These are phyloP conservation scores for Clavispora phyllophila DNA, from an alignment of 805 yeast genomes.

Conservation along the genomic window DNA sequence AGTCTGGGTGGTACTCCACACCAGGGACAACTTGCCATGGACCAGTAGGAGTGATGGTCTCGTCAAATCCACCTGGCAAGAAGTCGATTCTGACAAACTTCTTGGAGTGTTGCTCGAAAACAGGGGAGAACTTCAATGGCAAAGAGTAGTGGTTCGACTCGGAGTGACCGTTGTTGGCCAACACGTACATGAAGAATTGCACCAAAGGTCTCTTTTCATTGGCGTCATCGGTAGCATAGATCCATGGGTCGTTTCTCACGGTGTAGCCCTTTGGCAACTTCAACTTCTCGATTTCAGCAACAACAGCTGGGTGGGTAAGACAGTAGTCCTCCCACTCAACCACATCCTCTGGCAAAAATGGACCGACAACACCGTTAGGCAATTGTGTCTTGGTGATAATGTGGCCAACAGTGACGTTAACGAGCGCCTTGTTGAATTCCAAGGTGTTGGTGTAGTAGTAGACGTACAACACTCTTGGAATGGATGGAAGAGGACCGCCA, in stretches of 20 bases:
- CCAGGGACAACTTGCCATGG: constrained; percentile 58
- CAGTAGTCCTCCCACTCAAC: constrained; percentile 48
- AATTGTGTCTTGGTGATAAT: constrained; percentile 51
- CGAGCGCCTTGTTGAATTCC: constrained; percentile 64
- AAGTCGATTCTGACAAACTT: constrained; percentile 68
- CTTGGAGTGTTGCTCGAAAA: constrained; percentile 55
- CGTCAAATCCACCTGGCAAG: constrained; percentile 70
- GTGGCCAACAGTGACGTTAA: constrained; percentile 59
- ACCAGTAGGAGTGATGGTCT: constrained; percentile 48
- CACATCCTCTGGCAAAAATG: constrained; percentile 64
- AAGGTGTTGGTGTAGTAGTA: constrained; percentile 57
- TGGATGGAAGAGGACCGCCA: constrained; percentile 45
- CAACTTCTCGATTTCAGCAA: constrained; percentile 63
- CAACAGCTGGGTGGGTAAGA: constrained; percentile 49
- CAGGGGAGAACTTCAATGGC: constrained; percentile 71
- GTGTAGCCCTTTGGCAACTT: constrained; percentile 52
- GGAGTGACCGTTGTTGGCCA: constrained; percentile 55
- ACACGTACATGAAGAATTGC: constrained; percentile 72
- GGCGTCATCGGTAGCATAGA: constrained; percentile 73
- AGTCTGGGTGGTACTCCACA: constrained; percentile 71
- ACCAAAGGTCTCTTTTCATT: constrained; percentile 57
- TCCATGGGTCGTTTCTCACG: constrained; percentile 76
- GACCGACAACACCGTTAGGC: constrained; percentile 65
- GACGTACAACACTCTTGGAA: constrained; percentile 64
- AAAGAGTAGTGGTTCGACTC: constrained; percentile 74